Percentiles rank a stretch among this genome's conserved stretches.
phyloP scores from a whole-genome alignment of 805 yeast species.

The Jamesozyma lodderae region DNA sequence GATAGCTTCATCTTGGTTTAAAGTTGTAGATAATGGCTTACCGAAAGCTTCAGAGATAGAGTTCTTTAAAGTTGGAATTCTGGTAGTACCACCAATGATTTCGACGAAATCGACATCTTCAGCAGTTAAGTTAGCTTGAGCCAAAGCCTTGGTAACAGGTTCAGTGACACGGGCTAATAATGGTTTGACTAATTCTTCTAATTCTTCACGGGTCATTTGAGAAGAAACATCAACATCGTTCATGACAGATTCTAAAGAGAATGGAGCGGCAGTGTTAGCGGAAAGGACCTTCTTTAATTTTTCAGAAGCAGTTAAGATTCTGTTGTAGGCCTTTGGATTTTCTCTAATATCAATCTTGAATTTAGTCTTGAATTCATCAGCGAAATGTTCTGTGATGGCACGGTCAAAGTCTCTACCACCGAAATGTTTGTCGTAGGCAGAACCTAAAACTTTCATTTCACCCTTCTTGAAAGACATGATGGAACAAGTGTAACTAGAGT shows the following conservation, averaged over 20 bases:
- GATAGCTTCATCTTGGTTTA: conserved; percentile 98
- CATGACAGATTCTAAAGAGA: conserved; percentile 93
- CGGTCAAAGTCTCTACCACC: conserved; percentile 97
- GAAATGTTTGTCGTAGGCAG: conserved; percentile 89
- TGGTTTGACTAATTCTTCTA: conserved; percentile 84
- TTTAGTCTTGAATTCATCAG: conserved; percentile 82
- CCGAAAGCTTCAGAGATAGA: conserved; percentile 72
- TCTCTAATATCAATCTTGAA: conserved; percentile 87
- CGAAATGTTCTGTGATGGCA: conserved; percentile 91
- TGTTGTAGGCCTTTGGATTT: conserved; percentile 90
- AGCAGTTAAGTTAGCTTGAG: conserved; percentile 61
- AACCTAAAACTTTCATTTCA: conserved; percentile 84
- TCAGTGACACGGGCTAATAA: conserved; percentile 62
- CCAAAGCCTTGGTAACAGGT: conserved; percentile 77
- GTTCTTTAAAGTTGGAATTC: conserved; percentile 90
- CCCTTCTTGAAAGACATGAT: conserved; percentile 91
- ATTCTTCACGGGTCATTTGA: conserved; percentile 78
- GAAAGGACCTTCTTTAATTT: conserved; percentile 90
- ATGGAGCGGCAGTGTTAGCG: conserved; percentile 91
- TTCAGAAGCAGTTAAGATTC: conserved; percentile 88
- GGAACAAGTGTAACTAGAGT: conserved; percentile 86
- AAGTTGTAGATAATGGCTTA: conserved; percentile 81
- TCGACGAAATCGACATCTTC: conserved; percentile 85
- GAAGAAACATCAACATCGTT: conserved; percentile 93
- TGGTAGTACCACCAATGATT: conserved; percentile 95